Evolutionary conservation across 371 early-diverging fungal species (phyloP), one percentile per base, ranked within the genome.

Genomic region (Chytridiales sp.): DNA sequence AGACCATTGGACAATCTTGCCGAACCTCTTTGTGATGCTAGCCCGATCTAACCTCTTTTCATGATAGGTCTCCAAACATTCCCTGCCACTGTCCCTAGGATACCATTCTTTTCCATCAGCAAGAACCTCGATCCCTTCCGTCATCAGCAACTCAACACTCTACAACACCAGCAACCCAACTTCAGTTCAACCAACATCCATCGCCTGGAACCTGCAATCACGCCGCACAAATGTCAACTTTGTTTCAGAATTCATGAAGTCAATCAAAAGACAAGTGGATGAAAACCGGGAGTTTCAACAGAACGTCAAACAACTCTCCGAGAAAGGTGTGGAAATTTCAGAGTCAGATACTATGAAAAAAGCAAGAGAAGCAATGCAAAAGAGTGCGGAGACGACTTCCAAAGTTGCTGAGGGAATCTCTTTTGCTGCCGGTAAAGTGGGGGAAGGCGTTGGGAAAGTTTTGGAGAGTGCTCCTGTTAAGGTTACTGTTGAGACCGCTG

Each of bases 211-310:
- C n/a, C n/a, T n/a, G n/a, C n/a, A n/a, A 46, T 19, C 46, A 22
- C 15, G 9, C n/a, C n/a, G n/a, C n/a, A n/a, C n/a, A n/a, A n/a
- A n/a, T n/a, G n/a, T n/a, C 51, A 64, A 64, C 62, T 56, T 70
- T 56, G 59, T 68, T 30, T 9, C 66, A 3, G 68, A 66, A 44
- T 97, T 97, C 73, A 75, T 87, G 24, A 87, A 94, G 49, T 91
- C 93, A 3, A 71, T 96, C 52, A 87, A 86, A 62, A 88, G 89
- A 22, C 96, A 97, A 80, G 83, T 93, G 59, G 82, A 90, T 69
- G 93, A 94, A 77, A 93, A 90, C 77, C 83, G 91, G 74, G 94
- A 96, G 48, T 77, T 97, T 31, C 87, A 92, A 59, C 67, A 89
- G 36, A 88, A 89, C 70, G 86, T 92, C 49, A 93, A 95, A 81